phyloP scores from a whole-genome alignment of 2,329 filamentous ascomycete genomes.

The Fusarium miscanthi region DNA sequence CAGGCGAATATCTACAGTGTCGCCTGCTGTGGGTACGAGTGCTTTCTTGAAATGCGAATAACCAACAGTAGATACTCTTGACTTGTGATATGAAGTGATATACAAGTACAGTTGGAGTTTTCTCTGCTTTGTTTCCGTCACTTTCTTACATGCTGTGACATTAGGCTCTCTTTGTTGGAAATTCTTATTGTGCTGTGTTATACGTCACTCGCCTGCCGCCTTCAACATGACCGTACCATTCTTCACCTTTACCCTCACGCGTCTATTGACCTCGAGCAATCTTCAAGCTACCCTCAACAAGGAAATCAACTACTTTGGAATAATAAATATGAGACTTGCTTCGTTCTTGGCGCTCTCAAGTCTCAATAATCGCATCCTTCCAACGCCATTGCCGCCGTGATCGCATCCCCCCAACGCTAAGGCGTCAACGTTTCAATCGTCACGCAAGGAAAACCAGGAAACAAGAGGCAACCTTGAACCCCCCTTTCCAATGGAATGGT shows the following conservation, averaged over 20 bases:
- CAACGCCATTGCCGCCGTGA: conserved; percentile 30
- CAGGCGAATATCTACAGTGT: not conserved
- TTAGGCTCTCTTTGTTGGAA: not conserved
- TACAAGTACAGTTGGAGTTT: not conserved
- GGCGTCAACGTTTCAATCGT: conserved; percentile 31
- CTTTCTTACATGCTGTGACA: not conserved
- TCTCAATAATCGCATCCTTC: conserved; percentile 7
- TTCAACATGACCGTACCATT: not conserved
- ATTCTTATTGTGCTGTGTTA: not conserved
- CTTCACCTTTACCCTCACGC: not conserved
- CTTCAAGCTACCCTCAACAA: not conserved
- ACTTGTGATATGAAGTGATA: not conserved
- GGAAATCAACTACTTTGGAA: not conserved
- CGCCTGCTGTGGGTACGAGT: not conserved
- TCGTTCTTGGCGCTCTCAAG: conserved; percentile 1
- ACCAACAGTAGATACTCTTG: not conserved
- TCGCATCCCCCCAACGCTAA: conserved; percentile 7
- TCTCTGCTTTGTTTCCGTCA: not conserved
- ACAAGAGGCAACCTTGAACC: not conserved
- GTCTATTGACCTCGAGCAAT: not conserved
- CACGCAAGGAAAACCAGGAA: not conserved
- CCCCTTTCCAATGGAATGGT: conserved; percentile 36
- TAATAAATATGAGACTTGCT: not conserved
- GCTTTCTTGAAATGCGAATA: not conserved
- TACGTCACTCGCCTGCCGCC: not conserved